These are phyloP conservation scores for Xerophyta viscosa DNA, from an alignment of 106 monocot species.

Conservation along the genomic window DNA sequence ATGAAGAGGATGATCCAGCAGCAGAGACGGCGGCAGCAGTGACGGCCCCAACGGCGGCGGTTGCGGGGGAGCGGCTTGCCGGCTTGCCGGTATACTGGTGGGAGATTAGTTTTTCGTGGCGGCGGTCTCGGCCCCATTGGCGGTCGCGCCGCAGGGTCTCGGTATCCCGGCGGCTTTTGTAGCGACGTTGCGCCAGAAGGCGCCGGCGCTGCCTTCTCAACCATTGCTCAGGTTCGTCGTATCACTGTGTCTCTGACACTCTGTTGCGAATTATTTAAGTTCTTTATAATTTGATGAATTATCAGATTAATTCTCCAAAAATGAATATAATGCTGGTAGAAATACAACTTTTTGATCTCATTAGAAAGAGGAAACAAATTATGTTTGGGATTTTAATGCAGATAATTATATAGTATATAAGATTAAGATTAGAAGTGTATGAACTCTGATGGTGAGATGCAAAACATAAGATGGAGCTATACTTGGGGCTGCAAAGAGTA, in stretches of 20 bases:
- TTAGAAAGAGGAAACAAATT: no score
- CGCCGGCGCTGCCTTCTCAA: slow-evolving; percentile 10
- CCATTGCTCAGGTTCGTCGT: slow-evolving; percentile 3
- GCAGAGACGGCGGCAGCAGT: slow-evolving; percentile 32
- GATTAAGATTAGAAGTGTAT: no score
- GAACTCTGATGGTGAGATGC: no score
- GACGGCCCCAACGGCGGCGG: slow-evolving; percentile 8
- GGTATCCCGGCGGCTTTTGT: slow-evolving; percentile 61
- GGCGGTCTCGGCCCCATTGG: slow-evolving; percentile 12
- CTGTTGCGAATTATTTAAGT: no score
- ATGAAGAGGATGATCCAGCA: slow-evolving; percentile 18
- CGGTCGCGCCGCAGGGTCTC: slow-evolving; percentile 23
- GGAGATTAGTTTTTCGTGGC: slow-evolving; percentile 23
- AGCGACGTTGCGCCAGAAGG: slow-evolving; percentile 1
- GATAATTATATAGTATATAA: no score
- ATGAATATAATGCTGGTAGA: no score
- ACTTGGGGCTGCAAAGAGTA: no score
- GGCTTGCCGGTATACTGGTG: slow-evolving; percentile 28
- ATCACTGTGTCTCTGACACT: not conserved
- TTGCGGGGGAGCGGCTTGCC: slow-evolving; percentile 13
- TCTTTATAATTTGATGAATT: no score
- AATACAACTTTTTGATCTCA: no score
- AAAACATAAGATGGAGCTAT: no score
- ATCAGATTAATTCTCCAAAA: no score
- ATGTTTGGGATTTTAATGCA: no score